Evolutionary conservation across 768 basidiomycete genomes (phyloP).

Genomic region (Leccinum truebloodii): DNA sequence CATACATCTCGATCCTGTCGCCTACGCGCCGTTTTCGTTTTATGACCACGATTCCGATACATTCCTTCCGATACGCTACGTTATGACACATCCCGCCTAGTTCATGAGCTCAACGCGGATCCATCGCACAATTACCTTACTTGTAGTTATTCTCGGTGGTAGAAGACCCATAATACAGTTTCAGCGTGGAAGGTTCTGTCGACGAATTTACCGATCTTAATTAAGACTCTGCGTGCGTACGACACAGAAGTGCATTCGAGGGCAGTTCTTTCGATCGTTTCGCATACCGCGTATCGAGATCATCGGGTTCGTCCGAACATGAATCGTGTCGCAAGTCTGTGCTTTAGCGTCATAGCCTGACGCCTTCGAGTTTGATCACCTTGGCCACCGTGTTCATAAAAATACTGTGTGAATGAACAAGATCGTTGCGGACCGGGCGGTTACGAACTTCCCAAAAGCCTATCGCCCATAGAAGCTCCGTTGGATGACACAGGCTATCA

Average conservation of each 20-base stretch:
- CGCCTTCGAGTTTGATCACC: neutral
- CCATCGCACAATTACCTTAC: slow-evolving; percentile 21
- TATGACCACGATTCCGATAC: slow-evolving; percentile 10
- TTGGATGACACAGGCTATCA: neutral
- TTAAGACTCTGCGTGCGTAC: neutral
- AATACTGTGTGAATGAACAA: neutral
- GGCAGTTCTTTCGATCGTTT: neutral
- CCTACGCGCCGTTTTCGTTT: neutral
- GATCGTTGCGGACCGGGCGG: neutral
- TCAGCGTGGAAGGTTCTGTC: slow-evolving; percentile 1
- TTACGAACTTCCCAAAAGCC: neutral
- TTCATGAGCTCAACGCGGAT: slow-evolving; percentile 7
- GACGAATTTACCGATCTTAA: neutral
- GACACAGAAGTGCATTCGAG: neutral
- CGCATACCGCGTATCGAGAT: neutral
- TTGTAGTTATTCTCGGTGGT: slow-evolving; percentile 23
- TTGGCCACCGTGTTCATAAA: neutral
- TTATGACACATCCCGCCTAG: slow-evolving; percentile 1
- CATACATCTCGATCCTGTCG: neutral
- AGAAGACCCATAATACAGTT: slow-evolving; percentile 20
- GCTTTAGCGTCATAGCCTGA: neutral
- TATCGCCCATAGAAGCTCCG: neutral
- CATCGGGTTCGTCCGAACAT: neutral
- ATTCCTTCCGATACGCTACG: neutral
- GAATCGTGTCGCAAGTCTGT: neutral